Base-by-base conservation (phyloP, 352 stramenopile species). In the Globisporangium okanoganense region DNA sequence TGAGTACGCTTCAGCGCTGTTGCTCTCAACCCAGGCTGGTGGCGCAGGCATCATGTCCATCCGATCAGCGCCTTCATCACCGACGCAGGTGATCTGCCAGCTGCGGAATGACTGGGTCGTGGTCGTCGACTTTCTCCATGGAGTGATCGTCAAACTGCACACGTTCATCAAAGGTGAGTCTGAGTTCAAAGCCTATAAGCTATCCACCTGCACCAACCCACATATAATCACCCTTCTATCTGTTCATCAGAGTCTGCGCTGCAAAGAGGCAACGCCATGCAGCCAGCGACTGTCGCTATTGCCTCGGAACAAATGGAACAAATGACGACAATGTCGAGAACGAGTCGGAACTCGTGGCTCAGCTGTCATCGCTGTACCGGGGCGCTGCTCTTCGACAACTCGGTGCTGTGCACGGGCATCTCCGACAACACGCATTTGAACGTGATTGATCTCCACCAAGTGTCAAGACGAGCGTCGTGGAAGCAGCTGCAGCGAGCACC, bases 101-200 rank as follows among this genome's bases (percentile, higher is more conserved):
- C 64, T 92, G 7, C 75, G 78, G 9, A 92, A 90, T 41, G 80
- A 90, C 60, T 92, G 82, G 82, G 58, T 90, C 18, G 68, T 88
- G 22, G 64, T 85, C 12, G 44, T 89, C 5, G 82, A 92, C 53
- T 73, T 73, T 25, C 53, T 77, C 12, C 55, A 36, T 22, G 66
- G 72, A 9, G 53, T 57, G 0, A 56, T 87, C 25, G n/a, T 76
- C 18, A 87, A 87, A 60, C 62, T 90, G 4, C 76, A 88, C 50
- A 87, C 78, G 4, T 78, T 80, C 27, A 53, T 82, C 38, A 78
- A 72, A 73, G 73, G 79, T 83, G 67, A 18, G 56, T 40, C 6
- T 31, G 31, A 8, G 18, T 14, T 35, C 50, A n/a, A 56, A 1
- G 6, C 3, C 9, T 13, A n/a, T n/a, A n/a, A n/a, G n/a, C n/a